A percentile compares a stretch with the other conserved stretches of the same genome.
phyloP scores from a whole-genome alignment of 495 filamentous ascomycete species.

The Lasiosphaeria miniovina region DNA sequence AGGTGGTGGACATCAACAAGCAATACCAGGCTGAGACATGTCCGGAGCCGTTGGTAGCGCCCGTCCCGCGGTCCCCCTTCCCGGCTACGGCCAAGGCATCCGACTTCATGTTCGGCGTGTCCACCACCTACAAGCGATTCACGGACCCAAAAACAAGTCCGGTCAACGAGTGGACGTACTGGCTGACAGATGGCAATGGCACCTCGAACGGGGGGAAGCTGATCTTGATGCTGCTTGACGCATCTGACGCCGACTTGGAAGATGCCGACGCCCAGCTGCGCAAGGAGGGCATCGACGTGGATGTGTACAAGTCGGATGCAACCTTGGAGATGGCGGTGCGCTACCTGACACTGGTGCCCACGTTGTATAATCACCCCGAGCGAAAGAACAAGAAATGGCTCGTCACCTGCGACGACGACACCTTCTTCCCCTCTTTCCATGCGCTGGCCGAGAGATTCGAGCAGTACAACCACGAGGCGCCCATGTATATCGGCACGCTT shows the following conservation, averaged over 20 bases:
- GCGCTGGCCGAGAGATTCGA: constrained; percentile 49
- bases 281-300: constrained; percentile 59
- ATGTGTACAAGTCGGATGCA: constrained; percentile 56
- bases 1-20: constrained; percentile 43
- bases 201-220: constrained; percentile 44
- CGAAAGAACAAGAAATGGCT: constrained; percentile 59
- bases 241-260: constrained; percentile 40
- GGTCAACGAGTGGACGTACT: constrained; percentile 56
- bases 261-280: constrained; percentile 37
- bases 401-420: constrained; percentile 68
- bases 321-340: constrained; percentile 55
- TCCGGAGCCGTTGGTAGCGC: constrained; percentile 44
- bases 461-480: constrained; percentile 48
- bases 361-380: constrained; percentile 53
- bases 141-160: constrained; percentile 49
- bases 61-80: constrained; percentile 44
- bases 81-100: constrained; percentile 45
- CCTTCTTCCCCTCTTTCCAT: constrained; percentile 65
- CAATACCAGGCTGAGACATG: constrained; percentile 40
- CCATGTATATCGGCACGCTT: constrained; percentile 61
- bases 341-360: constrained; percentile 49
- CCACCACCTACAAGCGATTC: constrained; percentile 56
- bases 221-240: constrained; percentile 42
- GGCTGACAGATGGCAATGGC: constrained; percentile 46
- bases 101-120: constrained; percentile 58